Evolutionary conservation across 768 basidiomycete genomes (phyloP).

Genomic region (Mycena amicta): DNA sequence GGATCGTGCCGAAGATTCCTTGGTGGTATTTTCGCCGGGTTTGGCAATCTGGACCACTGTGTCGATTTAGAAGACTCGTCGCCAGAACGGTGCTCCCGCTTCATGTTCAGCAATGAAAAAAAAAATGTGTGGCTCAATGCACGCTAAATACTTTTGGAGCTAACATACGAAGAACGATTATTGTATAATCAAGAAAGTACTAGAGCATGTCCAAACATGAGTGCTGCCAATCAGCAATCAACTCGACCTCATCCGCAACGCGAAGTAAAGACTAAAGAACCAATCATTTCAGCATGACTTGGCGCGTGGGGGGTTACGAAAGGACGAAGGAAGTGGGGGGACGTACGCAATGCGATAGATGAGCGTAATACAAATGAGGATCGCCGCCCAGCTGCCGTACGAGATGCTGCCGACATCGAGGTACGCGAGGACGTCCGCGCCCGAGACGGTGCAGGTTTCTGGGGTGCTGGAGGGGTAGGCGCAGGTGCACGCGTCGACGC

Average conservation of each 20-base stretch:
- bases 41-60: too few species aligned
- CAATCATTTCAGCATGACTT: too few species aligned
- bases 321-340: not conserved
- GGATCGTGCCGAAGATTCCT: too few species aligned
- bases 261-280: slow-evolving; percentile 20
- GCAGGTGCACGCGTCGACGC: slow-evolving; percentile 46
- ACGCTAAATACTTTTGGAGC: too few species aligned
- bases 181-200: not conserved
- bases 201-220: too few species aligned
- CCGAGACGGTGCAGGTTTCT: slow-evolving; percentile 47
- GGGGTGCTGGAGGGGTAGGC: slow-evolving; percentile 52
- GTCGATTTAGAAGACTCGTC: too few species aligned
- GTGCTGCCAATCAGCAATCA: not conserved
- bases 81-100: too few species aligned
- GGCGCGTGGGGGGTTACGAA: not conserved
- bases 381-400: slow-evolving; percentile 48
- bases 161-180: not conserved
- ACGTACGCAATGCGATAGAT: slow-evolving; percentile 48
- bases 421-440: slow-evolving; percentile 50
- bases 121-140: too few species aligned
- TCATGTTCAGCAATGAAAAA: too few species aligned
- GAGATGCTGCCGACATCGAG: slow-evolving; percentile 48
- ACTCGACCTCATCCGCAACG: slow-evolving; percentile 20
- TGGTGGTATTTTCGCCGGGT: too few species aligned
- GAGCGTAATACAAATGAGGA: slow-evolving; percentile 47